phyloP scores from a whole-genome alignment of 1,284 basidiomycete genomes.

The Trichosporon sp. region DNA sequence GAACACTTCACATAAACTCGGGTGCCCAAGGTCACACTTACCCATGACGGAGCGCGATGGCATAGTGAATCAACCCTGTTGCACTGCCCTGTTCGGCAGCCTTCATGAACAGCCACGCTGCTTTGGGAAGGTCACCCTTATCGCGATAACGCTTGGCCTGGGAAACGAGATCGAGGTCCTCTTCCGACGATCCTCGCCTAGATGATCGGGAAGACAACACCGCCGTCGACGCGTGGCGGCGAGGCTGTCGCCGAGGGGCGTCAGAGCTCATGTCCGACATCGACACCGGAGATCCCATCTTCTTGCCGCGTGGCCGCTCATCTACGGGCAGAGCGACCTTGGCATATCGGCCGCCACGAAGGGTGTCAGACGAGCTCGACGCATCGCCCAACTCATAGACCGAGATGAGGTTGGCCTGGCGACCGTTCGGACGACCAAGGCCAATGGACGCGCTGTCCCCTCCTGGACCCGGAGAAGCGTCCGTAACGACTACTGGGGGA shows the following conservation, averaged over 20 bases:
- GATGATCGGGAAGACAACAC: background rate
- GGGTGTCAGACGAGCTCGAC: background rate
- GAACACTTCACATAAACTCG: background rate
- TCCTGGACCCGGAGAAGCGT: background rate
- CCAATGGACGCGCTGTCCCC: background rate
- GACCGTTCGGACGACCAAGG: background rate
- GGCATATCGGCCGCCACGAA: background rate
- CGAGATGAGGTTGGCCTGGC: background rate
- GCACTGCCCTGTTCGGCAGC: conserved; percentile 42
- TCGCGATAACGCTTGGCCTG: conserved; percentile 35
- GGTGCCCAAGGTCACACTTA: conserved; percentile 1
- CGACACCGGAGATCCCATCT: conserved; percentile 1
- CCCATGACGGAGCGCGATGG: conserved; percentile 42
- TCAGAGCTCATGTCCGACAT: background rate
- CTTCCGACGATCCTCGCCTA: background rate
- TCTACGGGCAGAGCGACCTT: background rate
- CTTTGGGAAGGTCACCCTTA: conserved; percentile 38
- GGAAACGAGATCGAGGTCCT: conserved; percentile 22
- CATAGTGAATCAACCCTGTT: conserved; percentile 45
- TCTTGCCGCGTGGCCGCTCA: background rate
- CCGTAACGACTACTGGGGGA: background rate
- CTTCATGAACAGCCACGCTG: conserved; percentile 45
- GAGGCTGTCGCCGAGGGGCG: background rate
- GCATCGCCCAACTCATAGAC: background rate
- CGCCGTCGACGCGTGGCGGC: background rate